Evolutionary conservation across 2,329 filamentous ascomycete genomes (phyloP).

Genomic region (Colletotrichum cuscutae): DNA sequence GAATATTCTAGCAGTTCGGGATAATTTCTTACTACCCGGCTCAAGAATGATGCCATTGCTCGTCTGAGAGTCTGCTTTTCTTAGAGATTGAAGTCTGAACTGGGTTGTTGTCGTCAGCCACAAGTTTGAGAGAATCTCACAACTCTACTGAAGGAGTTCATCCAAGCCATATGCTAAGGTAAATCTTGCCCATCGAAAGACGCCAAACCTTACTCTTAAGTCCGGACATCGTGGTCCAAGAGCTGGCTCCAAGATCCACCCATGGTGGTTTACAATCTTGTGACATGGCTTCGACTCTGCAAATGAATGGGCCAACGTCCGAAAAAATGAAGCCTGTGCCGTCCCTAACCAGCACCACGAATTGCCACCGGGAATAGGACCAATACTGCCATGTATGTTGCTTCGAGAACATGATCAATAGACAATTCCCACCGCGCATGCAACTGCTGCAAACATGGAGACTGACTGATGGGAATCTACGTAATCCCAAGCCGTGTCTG

Average conservation of each 20-base stretch:
- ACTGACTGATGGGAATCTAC: no score
- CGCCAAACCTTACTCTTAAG: background rate
- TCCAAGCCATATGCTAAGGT: background rate
- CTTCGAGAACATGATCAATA: no score
- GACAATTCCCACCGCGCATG: no score
- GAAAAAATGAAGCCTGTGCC: background rate
- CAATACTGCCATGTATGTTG: no score
- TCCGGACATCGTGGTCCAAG: background rate
- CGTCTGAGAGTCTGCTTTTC: no score
- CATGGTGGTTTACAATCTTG: background rate
- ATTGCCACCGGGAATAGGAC: no score
- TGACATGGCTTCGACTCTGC: background rate
- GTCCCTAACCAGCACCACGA: rapidly evolving
- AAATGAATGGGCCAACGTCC: background rate
- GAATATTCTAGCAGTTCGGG: background rate
- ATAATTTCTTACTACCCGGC: no score
- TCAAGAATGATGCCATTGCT: background rate
- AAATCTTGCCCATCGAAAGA: background rate
- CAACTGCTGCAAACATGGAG: no score
- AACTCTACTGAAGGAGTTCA: background rate
- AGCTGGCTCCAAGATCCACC: background rate
- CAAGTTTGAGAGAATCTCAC: background rate
- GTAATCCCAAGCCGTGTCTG: no score
- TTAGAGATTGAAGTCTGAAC: background rate
- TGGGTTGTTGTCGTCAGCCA: background rate